Base-by-base conservation (phyloP, 1,139 yeast genomes). In the Lipomyces yarrowii region DNA sequence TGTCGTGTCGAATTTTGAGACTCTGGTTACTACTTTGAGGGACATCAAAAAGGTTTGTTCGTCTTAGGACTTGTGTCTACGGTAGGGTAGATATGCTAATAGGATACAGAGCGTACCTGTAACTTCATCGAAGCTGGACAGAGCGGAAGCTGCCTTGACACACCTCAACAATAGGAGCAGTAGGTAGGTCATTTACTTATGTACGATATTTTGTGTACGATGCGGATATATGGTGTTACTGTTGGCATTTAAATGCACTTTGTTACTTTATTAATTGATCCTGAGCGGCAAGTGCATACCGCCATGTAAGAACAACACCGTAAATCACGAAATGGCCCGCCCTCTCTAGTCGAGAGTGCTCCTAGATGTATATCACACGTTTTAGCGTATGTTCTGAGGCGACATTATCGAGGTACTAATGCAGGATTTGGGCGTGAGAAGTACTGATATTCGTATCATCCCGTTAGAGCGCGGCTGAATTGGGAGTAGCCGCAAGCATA, bases 1-100 rank as follows among this genome's bases (percentile, higher is more conserved):
- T n/a, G 46, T 67, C 13, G 59, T 42, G 21, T 18, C 56, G 10
- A 63, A 65, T 21, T 67, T 62, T 26, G 60, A 57, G 15, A 26
- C 37, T 4, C 42, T 67, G 3, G 42, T 67, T 8, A 60, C 55
- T 7, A 55, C 65, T 5, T 48, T 67, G 23, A 48, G 61, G 33
- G 66, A 62, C 3, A 62, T 67, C 64, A 67, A 67, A 56, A 64
- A 64, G 64, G 65, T 67, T 53, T 8, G 60, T 7, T 13, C 15
- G 23, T 48, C 18, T 54, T 42, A 42, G 8, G 7, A 5, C 15
- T 21, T 33, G 33, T 26, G 39, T 46, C 4, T 23, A 4, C 23
- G 13, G 5, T 18, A 23, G 11, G 3, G 10, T 5, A 6, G 46
- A 3, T 15, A 11, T 11, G 26, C 56, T 37, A 30, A n/a, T 23